phyloP scores from a whole-genome alignment of 441 rosid genomes.

The California macrophylla region DNA sequence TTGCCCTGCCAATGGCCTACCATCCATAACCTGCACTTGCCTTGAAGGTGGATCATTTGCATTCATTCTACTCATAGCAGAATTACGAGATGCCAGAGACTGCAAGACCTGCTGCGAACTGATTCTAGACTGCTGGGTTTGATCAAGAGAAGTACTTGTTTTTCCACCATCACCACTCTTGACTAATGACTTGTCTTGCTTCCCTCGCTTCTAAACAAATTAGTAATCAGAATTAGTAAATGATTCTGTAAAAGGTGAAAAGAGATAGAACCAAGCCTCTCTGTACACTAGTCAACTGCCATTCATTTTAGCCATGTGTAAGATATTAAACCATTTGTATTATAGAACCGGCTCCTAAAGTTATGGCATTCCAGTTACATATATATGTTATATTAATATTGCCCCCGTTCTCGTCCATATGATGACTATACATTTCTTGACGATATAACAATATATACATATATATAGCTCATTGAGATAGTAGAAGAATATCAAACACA shows the following conservation, averaged over 20 bases:
- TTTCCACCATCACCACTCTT: constrained; percentile 30
- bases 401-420: not conserved
- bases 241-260: not conserved
- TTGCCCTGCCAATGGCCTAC: constrained; percentile 19
- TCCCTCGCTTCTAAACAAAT: constrained; percentile 36
- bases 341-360: not conserved
- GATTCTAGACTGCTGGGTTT: constrained; percentile 27
- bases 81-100: constrained; percentile 43
- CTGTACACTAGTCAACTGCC: not conserved
- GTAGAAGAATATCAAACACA: not conserved
- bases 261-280: not conserved
- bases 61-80: constrained; percentile 24
- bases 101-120: constrained; percentile 49
- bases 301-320: not conserved
- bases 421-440: not conserved
- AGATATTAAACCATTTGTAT: too few species aligned
- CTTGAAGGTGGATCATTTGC: constrained; percentile 16
- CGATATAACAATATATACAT: not conserved
- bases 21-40: constrained; percentile 16
- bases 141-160: constrained; percentile 26
- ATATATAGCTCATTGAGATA: not conserved
- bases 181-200: constrained; percentile 30
- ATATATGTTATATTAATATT: not conserved
- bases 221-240: constrained; percentile 1
- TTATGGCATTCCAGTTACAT: not conserved